Percentiles rank a stretch among this genome's conserved stretches.
Conservation (phyloP, 257 asterid genomes). For the Primulina huaijiensis region DNA sequence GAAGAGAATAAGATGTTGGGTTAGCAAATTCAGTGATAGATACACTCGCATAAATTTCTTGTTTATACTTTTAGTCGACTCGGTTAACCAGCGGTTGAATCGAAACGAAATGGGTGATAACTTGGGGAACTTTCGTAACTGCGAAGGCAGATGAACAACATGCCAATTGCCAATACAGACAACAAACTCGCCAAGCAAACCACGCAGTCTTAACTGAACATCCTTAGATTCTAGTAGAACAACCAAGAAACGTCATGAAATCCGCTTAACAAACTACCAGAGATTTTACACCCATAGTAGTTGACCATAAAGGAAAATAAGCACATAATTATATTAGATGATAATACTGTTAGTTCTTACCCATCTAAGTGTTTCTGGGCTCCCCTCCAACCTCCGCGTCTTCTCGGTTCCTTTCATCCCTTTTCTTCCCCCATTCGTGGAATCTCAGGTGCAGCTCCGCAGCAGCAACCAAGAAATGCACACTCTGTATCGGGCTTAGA, state of each 20-base stretch:
- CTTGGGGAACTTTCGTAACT: neutral
- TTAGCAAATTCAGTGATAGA: constrained; percentile 24
- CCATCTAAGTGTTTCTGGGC: neutral
- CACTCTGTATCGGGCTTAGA: constrained; percentile 45
- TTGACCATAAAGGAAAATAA: neutral
- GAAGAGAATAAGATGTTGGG: constrained; percentile 25
- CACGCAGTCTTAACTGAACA: neutral
- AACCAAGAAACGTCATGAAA: neutral
- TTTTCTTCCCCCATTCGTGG: constrained; percentile 68
- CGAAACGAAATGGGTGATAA: neutral
- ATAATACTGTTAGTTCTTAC: neutral
- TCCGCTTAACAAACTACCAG: neutral
- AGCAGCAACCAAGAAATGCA: constrained; percentile 71
- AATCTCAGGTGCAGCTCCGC: constrained; percentile 68
- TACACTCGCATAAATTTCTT: constrained; percentile 3
- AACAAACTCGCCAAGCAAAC: neutral
- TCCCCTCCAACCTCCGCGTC: neutral
- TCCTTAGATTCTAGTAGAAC: neutral
- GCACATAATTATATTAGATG: neutral
- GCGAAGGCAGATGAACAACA: neutral
- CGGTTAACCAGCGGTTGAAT: neutral
- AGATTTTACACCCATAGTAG: neutral
- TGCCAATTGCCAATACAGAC: neutral
- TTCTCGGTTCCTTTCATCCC: constrained; percentile 32
- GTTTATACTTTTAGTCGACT: neutral